Base-by-base conservation (phyloP, 108 stramenopile genomes). In the Cylindrotheca fusiformis region DNA sequence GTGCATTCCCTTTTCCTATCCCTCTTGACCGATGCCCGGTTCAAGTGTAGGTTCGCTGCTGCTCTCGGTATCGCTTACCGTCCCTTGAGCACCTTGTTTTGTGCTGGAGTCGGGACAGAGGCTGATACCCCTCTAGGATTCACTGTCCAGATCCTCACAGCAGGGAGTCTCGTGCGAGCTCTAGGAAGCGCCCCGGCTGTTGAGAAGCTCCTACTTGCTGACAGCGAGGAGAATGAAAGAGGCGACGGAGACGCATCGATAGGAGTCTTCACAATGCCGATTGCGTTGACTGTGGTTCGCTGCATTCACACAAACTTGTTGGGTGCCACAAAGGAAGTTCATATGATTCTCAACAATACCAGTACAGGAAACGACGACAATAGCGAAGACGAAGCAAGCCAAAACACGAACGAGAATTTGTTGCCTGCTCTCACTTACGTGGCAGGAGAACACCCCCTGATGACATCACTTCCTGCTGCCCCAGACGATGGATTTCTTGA, bases 121-220 rank as follows among this genome's bases (percentile, higher is more conserved):
- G 71, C 85, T 1, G 93, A 94, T 59, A 86, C 93, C 30, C 80
- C 85, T 26, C 61, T 94, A 27, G 82, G 84, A 66, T 94, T 94
- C 71, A 90, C 88, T 10, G 93, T 94, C 20, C 94, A 95, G 75
- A 81, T 95, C 50, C 92, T 95, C 62, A 95, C 94, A 2, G 89
- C 88, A 12, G 88, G 87, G 48, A 92, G 91, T 80, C 67, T 95
- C 29, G 86, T 95, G 4, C 81, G 80, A 41, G 89, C 93, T 1
- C 74, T 94, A 23, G 87, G 93, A 33, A 85, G 80, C 72, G 60
- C 72, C 29, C 69, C 82, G 53, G 87, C 84, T 10, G 82, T 80
- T 1, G 76, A 78, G 53, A 71, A 85, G 52, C 71, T 94, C 14
- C 72, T 94, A 44, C 68, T 78, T 27, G 77, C 83, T 18, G 92